Evolutionary conservation across 1,284 basidiomycete species (phyloP).

Genomic region (Ganoderma lucidum): DNA sequence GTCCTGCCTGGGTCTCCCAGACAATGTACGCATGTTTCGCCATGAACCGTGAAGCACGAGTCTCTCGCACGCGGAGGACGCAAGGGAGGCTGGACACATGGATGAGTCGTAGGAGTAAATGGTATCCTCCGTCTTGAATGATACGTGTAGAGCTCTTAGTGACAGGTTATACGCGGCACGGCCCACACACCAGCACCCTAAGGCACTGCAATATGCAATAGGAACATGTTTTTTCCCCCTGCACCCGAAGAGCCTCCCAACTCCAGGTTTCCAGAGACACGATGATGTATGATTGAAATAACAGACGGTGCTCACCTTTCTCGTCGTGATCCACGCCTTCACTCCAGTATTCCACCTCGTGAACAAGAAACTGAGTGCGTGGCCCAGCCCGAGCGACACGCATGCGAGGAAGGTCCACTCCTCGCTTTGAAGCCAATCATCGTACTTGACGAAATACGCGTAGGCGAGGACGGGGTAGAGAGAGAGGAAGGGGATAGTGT

Average conservation of each 20-base stretch:
- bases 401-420: constrained; percentile 97
- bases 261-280: not conserved
- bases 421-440: constrained; percentile 91
- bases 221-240: not conserved
- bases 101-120: not conserved
- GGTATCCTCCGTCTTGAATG: not conserved
- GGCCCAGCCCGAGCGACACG: constrained; percentile 84
- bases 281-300: not conserved
- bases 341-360: constrained; percentile 92
- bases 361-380: constrained; percentile 92
- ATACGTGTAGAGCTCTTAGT: not conserved
- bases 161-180: not conserved
- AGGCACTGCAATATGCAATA: not conserved
- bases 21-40: not conserved
- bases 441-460: constrained; percentile 91
- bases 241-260: not conserved
- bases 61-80: not conserved
- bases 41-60: not conserved
- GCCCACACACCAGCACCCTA: not conserved
- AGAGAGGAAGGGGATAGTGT: constrained; percentile 85
- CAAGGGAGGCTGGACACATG: not conserved
- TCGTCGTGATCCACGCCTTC: constrained; percentile 82
- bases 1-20: not conserved
- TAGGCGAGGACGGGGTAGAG: constrained; percentile 93
- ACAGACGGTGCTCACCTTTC: constrained; percentile 53